Base-by-base conservation (phyloP, 805 yeast species). In the Kazachstania viticola region DNA sequence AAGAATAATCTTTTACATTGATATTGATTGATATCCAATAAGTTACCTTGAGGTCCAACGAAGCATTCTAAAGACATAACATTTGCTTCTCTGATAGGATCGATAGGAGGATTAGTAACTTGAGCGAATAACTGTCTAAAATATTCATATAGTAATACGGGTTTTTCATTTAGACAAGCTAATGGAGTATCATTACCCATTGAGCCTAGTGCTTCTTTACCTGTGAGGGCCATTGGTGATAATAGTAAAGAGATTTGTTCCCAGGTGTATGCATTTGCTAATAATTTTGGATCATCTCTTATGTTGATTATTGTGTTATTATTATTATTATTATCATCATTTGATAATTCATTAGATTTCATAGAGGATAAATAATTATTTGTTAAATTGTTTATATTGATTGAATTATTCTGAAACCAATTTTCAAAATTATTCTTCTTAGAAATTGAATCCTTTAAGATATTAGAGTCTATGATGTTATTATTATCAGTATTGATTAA, bases 181-280 rank as follows among this genome's bases (percentile, higher is more conserved):
- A 88, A 67, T 9, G 97, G 94, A 31, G 91, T 75, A 54, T 88
- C 98, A 54, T 88, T 88, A 67, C 98, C 98, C 98, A 88, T 88
- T 14, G 96, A 87, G 13, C 98, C 97, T 32, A 88, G 68, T 9
- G 96, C 85, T 62, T 88, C 98, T 54, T 87, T 88, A 39, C 88
- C 95, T 44, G 74, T 79, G 25, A 69, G 51, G 26, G 94, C 96
- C 98, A 88, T 91, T 40, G 97, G 97, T 6, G 80, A 91, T 45
- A 88, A 65, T 26, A 91, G 62, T 34, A 83, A 58, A 25, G 83
- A 70, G 38, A 87, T 68, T 61, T 88, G 97, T 62, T 88, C 98
- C 49, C 78, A 79, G n/a, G 95, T 79, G 65, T 85, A 88, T 34
- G 95, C 96, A 52, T 80, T 81, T 2, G 96, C 88, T 37, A 73